A percentile compares a stretch with the other conserved stretches of the same genome.
These are phyloP conservation scores for Pontederia crassipes DNA, from an alignment of 176 grass and related monocot genomes.

Conservation along the genomic window DNA sequence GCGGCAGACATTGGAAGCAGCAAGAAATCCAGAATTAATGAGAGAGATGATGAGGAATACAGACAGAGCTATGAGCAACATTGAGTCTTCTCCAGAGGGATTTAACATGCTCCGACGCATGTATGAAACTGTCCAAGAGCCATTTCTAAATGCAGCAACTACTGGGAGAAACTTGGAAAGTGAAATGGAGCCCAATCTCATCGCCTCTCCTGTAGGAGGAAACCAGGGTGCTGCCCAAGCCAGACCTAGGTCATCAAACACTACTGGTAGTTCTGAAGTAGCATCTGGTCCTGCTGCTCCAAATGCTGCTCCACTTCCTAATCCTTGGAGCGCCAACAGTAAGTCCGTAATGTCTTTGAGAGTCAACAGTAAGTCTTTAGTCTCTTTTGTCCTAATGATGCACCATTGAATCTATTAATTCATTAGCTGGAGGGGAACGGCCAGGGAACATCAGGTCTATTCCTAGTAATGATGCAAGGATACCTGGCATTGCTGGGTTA, in stretches of 20 bases:
- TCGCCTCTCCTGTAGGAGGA: conserved; percentile 68
- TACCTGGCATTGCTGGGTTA: conserved; percentile 29
- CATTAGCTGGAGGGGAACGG: conserved; percentile 49
- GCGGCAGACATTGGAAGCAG: conserved; percentile 79
- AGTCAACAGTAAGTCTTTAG: neutral
- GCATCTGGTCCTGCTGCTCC: conserved; percentile 56
- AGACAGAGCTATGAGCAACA: conserved; percentile 92
- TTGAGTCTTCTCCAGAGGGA: conserved; percentile 88
- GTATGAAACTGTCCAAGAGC: conserved; percentile 98
- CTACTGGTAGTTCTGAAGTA: conserved; percentile 37
- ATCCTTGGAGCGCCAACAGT: conserved; percentile 75
- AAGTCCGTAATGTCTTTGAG: conserved; percentile 19
- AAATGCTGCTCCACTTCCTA: conserved; percentile 90
- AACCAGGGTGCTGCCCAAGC: conserved; percentile 59
- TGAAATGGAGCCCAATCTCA: conserved; percentile 59
- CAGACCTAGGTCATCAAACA: conserved; percentile 30
- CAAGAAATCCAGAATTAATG: conserved; percentile 89
- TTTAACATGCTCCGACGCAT: conserved; percentile 95
- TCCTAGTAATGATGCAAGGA: conserved; percentile 32
- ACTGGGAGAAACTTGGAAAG: conserved; percentile 30
- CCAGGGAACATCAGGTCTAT: conserved; percentile 25
- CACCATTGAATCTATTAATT: neutral
- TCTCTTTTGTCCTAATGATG: neutral
- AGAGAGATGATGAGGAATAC: conserved; percentile 95
- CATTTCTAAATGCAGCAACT: conserved; percentile 79